Base-by-base conservation (phyloP, 192 early-diverging fungal genomes). In the Backusella australiensis region DNA sequence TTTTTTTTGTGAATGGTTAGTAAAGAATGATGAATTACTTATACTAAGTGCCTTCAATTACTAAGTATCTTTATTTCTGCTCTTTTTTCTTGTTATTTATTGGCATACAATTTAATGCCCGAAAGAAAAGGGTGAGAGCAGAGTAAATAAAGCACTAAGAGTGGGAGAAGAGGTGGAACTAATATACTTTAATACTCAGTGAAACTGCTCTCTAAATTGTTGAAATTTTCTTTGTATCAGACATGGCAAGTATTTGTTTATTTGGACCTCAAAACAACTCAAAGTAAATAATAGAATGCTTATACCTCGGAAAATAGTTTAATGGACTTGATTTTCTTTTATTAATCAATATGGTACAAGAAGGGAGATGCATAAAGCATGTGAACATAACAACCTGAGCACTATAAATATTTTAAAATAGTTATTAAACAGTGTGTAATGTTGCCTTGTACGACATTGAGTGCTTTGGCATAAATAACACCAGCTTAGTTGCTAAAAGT, bases 121-220 rank as follows among this genome's bases (percentile, higher is more conserved):
- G 56, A 63, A 63, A 4, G 21, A 63, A 29, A 63, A 29, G 9
- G 26, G 23, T 14, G 9, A 29, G 9, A 21, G 12, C 12, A 63
- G 12, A 63, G n/a, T 2, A 9, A 29, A 63, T 14, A 2, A 56
- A 23, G 26, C 21, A 12, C 11, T 14, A 63, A 9, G 12, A 29
- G 56, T 63, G 56, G 21, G 12, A 14, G 26, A 14, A 63, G 11
- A 29, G 23, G 29, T 29, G 56, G 23, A 63, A 63, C 4, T 26
- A 29, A 63, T 63, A 63, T 29, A 63, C 21, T 63, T 63, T 63
- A 63, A 3, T 63, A 63, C 56, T 63, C 56, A 63, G 56, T 63
- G 56, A 63, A 63, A 63, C 56, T 63, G n/a, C 6, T 49, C 19
- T n/a, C 19, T 49, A 49, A 49, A 49, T 49, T 49, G 19, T 63